phyloP scores from a whole-genome alignment of 768 basidiomycete genomes.

The Amylocystis lapponica region DNA sequence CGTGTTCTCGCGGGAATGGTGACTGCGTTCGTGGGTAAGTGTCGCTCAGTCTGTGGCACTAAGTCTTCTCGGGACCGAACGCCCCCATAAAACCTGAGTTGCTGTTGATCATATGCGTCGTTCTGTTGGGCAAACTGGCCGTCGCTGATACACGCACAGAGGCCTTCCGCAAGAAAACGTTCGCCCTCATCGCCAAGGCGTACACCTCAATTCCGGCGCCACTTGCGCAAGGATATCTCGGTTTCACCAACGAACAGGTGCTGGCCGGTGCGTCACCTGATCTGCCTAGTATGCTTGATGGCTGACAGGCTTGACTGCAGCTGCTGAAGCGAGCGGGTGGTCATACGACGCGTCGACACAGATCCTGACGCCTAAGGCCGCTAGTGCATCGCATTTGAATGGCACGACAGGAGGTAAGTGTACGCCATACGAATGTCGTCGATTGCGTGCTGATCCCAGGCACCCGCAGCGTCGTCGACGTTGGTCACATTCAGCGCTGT shows the following conservation, averaged over 20 bases:
- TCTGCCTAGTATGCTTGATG: not conserved
- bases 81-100: too few species aligned
- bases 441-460: slow-evolving; percentile 5
- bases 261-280: slow-evolving; percentile 22
- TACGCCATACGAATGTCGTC: slow-evolving; percentile 5
- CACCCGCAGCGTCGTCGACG: slow-evolving; percentile 35
- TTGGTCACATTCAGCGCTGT: slow-evolving; percentile 45
- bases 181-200: slow-evolving; percentile 52
- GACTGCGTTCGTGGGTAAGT: slow-evolving; percentile 48
- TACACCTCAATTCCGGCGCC: slow-evolving; percentile 55
- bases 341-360: slow-evolving; percentile 41
- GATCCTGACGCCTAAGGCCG: slow-evolving; percentile 39
- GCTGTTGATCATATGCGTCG: too few species aligned
- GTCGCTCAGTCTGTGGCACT: not conserved
- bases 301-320: slow-evolving; percentile 27
- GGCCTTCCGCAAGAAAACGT: slow-evolving; percentile 51
- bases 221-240: slow-evolving; percentile 54
- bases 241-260: slow-evolving; percentile 32
- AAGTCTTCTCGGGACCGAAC: too few species aligned
- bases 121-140: not conserved
- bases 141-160: slow-evolving; percentile 30
- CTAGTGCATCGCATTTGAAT: not conserved
- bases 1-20: slow-evolving; percentile 40
- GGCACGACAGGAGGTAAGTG: slow-evolving; percentile 3
- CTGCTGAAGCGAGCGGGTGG: slow-evolving; percentile 43